These are phyloP conservation scores for Pulveroboletus ravenelii DNA, from an alignment of 768 basidiomycete genomes.

Conservation along the genomic window DNA sequence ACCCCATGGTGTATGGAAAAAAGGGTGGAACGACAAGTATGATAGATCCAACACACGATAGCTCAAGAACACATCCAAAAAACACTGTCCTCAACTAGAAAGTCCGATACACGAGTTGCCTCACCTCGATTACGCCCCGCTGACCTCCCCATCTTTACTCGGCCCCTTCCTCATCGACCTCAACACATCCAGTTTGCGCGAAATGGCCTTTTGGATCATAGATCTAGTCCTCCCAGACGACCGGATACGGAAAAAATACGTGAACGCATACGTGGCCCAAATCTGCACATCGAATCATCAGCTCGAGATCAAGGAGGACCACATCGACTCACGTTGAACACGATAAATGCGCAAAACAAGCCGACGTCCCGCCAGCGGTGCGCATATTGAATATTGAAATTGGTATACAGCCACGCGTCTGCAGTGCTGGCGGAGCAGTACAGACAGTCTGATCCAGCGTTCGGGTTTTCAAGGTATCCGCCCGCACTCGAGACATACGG, in stretches of 20 bases:
- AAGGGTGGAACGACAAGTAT: too few relatives aligned
- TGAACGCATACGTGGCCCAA: constrained; percentile 43
- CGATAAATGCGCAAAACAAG: constrained; percentile 39
- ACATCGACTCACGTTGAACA: constrained; percentile 39
- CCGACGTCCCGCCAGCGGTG: constrained; percentile 47
- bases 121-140: background rate
- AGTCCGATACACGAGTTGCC: too few relatives aligned
- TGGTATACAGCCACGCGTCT: constrained; percentile 41
- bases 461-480: constrained; percentile 45
- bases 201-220: background rate
- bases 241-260: constrained; percentile 54
- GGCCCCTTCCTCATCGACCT: background rate
- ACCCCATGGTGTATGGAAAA: too few relatives aligned
- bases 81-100: background rate
- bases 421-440: constrained; percentile 58
- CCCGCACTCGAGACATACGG: constrained; percentile 39
- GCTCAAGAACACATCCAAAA: too few relatives aligned
- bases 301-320: background rate
- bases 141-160: background rate
- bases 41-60: too few relatives aligned
- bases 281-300: constrained; percentile 32
- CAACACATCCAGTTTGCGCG: background rate
- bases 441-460: constrained; percentile 36
- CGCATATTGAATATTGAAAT: constrained; percentile 59
- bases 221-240: constrained; percentile 14